Conservation (phyloP, 1,139 yeast species). For the Arxiozyma bovina region DNA sequence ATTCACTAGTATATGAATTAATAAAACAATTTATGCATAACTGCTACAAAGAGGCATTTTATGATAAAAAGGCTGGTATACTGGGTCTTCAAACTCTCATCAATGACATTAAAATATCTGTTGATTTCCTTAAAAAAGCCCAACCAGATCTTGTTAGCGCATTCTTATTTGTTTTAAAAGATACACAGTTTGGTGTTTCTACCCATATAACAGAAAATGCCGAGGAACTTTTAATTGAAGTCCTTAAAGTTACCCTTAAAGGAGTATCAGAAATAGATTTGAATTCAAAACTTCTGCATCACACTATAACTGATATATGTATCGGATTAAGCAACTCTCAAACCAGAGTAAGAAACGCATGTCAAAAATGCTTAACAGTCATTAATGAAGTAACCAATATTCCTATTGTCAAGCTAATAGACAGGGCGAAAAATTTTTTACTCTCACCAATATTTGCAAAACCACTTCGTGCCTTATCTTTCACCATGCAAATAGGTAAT, state of each 20-base stretch:
- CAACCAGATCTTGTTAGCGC: slow-evolving; percentile 84
- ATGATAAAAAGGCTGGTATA: slow-evolving; percentile 81
- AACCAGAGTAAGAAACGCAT: slow-evolving; percentile 69
- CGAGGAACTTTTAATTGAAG: slow-evolving; percentile 50
- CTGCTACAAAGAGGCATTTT: slow-evolving; percentile 83
- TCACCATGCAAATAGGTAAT: slow-evolving; percentile 97
- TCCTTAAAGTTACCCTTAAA: slow-evolving; percentile 34
- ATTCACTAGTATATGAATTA: slow-evolving; percentile 68
- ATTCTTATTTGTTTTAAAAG: slow-evolving; percentile 80
- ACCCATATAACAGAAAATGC: slow-evolving; percentile 67
- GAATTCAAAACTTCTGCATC: slow-evolving; percentile 67
- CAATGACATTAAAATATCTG: slow-evolving; percentile 57
- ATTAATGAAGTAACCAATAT: slow-evolving; percentile 64
- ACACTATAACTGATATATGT: slow-evolving; percentile 77
- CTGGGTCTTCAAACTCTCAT: slow-evolving; percentile 70
- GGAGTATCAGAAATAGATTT: slow-evolving; percentile 42
- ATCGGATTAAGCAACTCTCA: slow-evolving; percentile 90
- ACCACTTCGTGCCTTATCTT: slow-evolving; percentile 91
- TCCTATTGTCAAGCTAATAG: slow-evolving; percentile 64
- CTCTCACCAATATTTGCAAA: slow-evolving; percentile 93
- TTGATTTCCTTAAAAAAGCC: slow-evolving; percentile 62
- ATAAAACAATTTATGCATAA: slow-evolving; percentile 80
- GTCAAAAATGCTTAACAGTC: slow-evolving; percentile 60
- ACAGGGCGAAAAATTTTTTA: slow-evolving; percentile 72
- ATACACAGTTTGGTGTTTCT: slow-evolving; percentile 86